Base-by-base conservation (phyloP, 1,139 yeast species). In the Saccharomyces hybrid region DNA sequence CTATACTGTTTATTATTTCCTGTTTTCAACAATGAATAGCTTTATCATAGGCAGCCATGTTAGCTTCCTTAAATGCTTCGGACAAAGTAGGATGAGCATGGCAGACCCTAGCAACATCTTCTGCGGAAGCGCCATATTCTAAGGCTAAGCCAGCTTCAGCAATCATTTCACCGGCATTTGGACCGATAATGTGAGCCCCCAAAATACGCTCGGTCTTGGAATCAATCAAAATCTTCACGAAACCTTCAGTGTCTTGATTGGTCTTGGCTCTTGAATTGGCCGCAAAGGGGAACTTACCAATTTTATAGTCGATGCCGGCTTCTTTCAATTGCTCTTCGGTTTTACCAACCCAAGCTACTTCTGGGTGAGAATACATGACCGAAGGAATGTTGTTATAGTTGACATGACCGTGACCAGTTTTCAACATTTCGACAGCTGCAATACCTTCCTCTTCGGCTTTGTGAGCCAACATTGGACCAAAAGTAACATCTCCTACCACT, bases 371-470 rank as follows among this genome's bases (percentile, higher is more conserved):
- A 81, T 93, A 93, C 98, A 93, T 91, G 63, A 95, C 99, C 48
- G 97, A 83, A 63, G 99, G 99, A 66, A 95, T 93, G 77, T 88
- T 93, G 65, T 86, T 96, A 76, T 95, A 95, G 83, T 95, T 95
- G 64, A 95, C 98, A 71, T 95, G 99, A 58, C 99, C 99, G 72
- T 87, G 88, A 61, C 99, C 99, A 64, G 75, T 75, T 79, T 89
- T 88, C 73, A 95, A 84, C 79, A 82, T 88, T 78, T 95, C 99
- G 60, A 82, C 98, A 61, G 97, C 99, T 57, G 99, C 99, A 67
- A 95, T 86, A 75, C 97, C 99, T 80, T 95, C 99, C 75, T 95
- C 99, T 79, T 95, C 99, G 59, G 99, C 99, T 81, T 95, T 95
- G 82, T 95, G 99, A 61, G 99, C 99, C 77, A 95, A 83, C 99